A percentile compares a stretch with the other conserved stretches of the same genome.
Conservation (phyloP, 768 basidiomycete genomes). For the Amanita thiersii region DNA sequence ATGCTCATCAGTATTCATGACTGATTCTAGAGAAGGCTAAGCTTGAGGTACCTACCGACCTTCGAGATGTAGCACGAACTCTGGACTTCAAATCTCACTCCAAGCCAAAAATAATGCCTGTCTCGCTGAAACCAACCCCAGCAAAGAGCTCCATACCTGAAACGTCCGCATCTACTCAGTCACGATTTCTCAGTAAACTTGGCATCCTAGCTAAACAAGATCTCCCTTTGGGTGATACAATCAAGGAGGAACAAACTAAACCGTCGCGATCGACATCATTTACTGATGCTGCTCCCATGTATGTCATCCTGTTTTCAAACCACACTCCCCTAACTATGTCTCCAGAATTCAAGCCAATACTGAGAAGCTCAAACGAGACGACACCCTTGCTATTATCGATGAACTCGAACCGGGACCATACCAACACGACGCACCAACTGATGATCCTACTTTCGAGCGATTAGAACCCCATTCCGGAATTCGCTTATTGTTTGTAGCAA, state of each 20-base stretch:
- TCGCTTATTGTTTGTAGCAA: constrained; percentile 57
- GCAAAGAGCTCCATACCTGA: constrained; percentile 9
- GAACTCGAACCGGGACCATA: constrained; percentile 71
- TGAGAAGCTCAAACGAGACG: constrained; percentile 37
- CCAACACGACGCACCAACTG: constrained; percentile 60
- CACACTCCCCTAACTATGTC: too few species aligned
- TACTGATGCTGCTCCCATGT: constrained; percentile 2
- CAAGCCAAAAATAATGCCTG: constrained; percentile 3
- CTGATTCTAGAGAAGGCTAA: constrained; percentile 34
- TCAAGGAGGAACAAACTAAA: background rate
- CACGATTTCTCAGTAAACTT: constrained; percentile 45
- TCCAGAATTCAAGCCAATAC: too few species aligned
- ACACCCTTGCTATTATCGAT: constrained; percentile 64
- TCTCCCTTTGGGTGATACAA: background rate
- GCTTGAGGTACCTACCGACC: constrained; percentile 18
- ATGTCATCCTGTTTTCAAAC: too few species aligned
- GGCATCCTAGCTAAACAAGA: background rate
- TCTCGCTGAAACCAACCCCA: constrained; percentile 4
- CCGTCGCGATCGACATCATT: constrained; percentile 5
- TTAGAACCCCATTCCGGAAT: constrained; percentile 92
- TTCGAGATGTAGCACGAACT: background rate
- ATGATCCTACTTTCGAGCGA: constrained; percentile 70
- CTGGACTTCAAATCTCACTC: constrained; percentile 5
- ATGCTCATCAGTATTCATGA: background rate
- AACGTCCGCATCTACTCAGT: constrained; percentile 33